phyloP scores from a whole-genome alignment of 441 rosid genomes.

The Omphalea diandra region DNA sequence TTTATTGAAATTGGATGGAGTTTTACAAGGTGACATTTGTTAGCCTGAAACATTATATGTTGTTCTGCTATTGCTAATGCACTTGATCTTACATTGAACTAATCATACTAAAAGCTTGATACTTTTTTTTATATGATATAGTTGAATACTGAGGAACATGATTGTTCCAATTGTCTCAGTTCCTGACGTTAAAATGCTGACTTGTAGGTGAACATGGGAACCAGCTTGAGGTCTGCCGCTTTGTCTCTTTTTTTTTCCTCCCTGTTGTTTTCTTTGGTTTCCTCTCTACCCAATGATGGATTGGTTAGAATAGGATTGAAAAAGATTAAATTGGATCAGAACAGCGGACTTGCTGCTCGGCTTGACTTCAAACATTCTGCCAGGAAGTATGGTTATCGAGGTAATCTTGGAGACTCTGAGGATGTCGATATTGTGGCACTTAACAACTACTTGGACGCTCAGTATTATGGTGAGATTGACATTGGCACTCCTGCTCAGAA shows the following conservation, averaged over 20 bases:
- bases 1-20: background rate
- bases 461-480: slow-evolving; percentile 76
- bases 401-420: slow-evolving; percentile 37
- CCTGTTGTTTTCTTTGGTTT: slow-evolving; percentile 37
- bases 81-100: background rate
- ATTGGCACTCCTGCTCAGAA: slow-evolving; percentile 77
- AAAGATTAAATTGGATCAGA: slow-evolving; percentile 52
- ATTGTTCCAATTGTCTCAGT: slow-evolving; percentile 10
- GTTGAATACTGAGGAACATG: background rate
- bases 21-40: background rate
- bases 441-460: slow-evolving; percentile 82
- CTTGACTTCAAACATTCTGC: slow-evolving; percentile 38
- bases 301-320: slow-evolving; percentile 62
- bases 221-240: slow-evolving; percentile 19
- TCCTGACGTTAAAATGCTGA: slow-evolving; percentile 9
- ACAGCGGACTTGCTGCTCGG: slow-evolving; percentile 41
- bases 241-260: slow-evolving; percentile 38
- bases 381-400: slow-evolving; percentile 34
- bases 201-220: slow-evolving; percentile 53
- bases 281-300: slow-evolving; percentile 39
- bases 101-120: background rate
- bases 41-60: background rate
- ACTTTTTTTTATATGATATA: background rate
- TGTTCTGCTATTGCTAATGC: background rate
- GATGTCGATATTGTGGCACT: slow-evolving; percentile 58